Base-by-base conservation (phyloP, 169 alveolate species). In the Besnoitia besnoiti region DNA sequence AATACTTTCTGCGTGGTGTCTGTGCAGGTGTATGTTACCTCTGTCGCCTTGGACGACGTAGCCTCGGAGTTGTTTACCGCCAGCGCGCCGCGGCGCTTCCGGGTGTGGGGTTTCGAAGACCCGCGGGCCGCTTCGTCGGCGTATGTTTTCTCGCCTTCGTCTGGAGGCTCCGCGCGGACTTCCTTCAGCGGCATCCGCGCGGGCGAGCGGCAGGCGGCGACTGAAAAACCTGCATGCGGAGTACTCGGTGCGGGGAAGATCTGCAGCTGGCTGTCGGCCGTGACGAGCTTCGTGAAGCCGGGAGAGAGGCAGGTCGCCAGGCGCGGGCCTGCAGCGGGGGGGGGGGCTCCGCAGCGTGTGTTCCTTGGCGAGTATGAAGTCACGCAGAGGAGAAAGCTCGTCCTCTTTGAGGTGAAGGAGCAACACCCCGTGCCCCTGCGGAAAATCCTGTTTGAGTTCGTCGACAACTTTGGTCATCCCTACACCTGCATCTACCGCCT, bases 401-500 rank as follows among this genome's bases (percentile, higher is more conserved):
- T 55, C 61, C 79, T 82, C 59, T 89, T 89, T 44, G 62, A 89
- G 35, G 77, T 89, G 59, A 30, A 82, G 42, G 79, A 76, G 89
- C 51, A 89, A 89, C 93, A 75, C 46, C 62, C 40, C 39, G 82
- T n/a, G 62, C 93, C 93, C 2, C n/a, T 89, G 10, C 50, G 84
- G 37, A 92, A 85, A 50, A 67, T 92, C 27, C 61, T 75, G 14
- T 92, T 92, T 47, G 92, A 92, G 49, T 92, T 92, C 27, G 33
- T 87, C 27, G 67, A 85, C 27, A 92, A 92, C 92, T 92, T 87
- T 50, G 94, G 94, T 1, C 82, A 85, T 55, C 55, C 82, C 42
- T 92, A 92, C 75, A 92, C 94, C 47, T 92, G 94, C 90, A 51
- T 92, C 19, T 92, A 92, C 59, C 77, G 94, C n/a, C 82, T 92